Percentiles rank a stretch among this genome's conserved stretches.
phyloP scores from a whole-genome alignment of 2,329 filamentous ascomycete species.

The Gnomoniopsis smithogilvyi region DNA sequence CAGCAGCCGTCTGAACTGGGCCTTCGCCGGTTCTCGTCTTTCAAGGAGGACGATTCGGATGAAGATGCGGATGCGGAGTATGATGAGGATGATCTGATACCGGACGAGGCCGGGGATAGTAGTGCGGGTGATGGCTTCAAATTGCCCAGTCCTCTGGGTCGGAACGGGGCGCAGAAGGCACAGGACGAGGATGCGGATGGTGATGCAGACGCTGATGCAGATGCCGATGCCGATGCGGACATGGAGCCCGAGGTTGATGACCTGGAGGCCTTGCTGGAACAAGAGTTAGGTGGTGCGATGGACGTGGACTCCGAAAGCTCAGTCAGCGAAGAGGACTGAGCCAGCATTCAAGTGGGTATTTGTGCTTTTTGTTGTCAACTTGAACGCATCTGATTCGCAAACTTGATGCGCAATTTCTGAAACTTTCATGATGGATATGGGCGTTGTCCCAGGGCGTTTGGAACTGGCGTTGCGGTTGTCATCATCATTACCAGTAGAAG shows the following conservation, averaged over 20 bases:
- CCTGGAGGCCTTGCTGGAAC: conserved; percentile 56
- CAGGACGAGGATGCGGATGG: conserved; percentile 19
- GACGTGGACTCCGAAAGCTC: conserved; percentile 59
- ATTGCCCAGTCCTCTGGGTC: conserved; percentile 51
- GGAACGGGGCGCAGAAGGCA: conserved; percentile 15
- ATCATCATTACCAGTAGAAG: background rate
- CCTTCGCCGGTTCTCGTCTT: conserved; percentile 51
- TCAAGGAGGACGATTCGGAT: conserved; percentile 40
- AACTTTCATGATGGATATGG: background rate
- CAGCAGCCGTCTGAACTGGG: conserved; percentile 46
- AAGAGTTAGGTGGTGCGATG: conserved; percentile 40
- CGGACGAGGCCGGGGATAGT: conserved; percentile 38
- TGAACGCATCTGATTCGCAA: too few relatives aligned
- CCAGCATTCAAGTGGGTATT: background rate
- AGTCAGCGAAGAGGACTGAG: conserved; percentile 63
- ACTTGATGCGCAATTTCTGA: too few relatives aligned
- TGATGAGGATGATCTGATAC: conserved; percentile 31
- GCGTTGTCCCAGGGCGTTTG: background rate
- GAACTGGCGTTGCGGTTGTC: background rate
- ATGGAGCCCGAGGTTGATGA: conserved; percentile 44
- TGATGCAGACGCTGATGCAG: conserved; percentile 40
- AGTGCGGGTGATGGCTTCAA: conserved; percentile 41
- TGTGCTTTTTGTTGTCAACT: background rate
- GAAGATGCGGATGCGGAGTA: conserved; percentile 44
- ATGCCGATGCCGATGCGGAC: too few relatives aligned